Percentiles rank a stretch among this genome's conserved stretches.
phyloP scores from a whole-genome alignment of 305 asterid genomes.

The Fraxinus sp. region DNA sequence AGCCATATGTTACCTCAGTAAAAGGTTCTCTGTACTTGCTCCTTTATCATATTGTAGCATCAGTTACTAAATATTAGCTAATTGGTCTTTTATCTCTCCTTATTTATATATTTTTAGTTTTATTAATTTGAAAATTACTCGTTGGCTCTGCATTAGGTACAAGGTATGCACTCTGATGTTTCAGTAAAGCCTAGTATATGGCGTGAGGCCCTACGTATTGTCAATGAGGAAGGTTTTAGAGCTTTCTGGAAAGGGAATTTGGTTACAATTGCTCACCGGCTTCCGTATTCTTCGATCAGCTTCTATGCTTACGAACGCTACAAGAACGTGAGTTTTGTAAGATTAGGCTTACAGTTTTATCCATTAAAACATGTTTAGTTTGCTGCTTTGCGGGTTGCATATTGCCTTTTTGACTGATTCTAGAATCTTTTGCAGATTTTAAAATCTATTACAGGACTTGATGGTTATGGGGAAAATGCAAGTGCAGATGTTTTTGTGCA shows the following conservation, averaged over 20 bases:
- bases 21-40: neutral
- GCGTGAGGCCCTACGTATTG: slow-evolving; percentile 44
- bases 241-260: slow-evolving; percentile 59
- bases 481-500: slow-evolving; percentile 27
- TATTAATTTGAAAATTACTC: neutral
- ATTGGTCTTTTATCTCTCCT: neutral
- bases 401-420: neutral
- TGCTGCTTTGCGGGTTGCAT: neutral
- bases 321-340: slow-evolving; percentile 37
- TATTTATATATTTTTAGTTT: neutral
- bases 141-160: slow-evolving; percentile 30
- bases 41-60: neutral
- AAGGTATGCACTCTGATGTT: slow-evolving; percentile 59
- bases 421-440: slow-evolving; percentile 31
- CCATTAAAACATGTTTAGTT: neutral
- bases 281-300: slow-evolving; percentile 24
- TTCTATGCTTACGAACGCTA: slow-evolving; percentile 46
- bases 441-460: slow-evolving; percentile 38
- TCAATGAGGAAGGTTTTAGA: slow-evolving; percentile 50
- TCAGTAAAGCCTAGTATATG: slow-evolving; percentile 42
- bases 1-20: neutral
- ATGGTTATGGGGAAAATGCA: slow-evolving; percentile 24
- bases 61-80: neutral
- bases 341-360: neutral
- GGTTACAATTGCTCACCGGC: slow-evolving; percentile 55